A percentile compares a stretch with the other conserved stretches of the same genome.
Evolutionary conservation across 169 alveolate species (phyloP).

Genomic region (Babesia bigemina): DNA sequence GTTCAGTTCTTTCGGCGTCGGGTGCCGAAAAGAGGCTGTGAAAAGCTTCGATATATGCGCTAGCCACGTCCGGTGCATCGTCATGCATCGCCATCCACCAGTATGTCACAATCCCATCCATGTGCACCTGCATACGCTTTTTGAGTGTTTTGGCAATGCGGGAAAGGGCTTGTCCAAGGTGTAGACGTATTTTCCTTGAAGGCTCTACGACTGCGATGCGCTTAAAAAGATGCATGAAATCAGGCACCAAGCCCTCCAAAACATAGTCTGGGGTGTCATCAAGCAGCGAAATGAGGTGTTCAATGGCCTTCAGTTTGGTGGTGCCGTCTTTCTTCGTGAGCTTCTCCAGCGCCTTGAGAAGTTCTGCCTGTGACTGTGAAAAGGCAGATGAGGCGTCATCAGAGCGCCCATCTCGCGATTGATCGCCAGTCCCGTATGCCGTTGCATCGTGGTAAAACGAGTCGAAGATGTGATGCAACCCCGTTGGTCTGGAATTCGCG

Average conservation of each 20-base stretch:
- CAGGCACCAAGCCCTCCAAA: constrained; percentile 38
- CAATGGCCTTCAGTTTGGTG: constrained; percentile 62
- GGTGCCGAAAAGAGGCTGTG: constrained; percentile 42
- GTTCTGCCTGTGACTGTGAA: constrained; percentile 26
- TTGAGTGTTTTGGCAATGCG: constrained; percentile 30
- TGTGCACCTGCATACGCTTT: constrained; percentile 30
- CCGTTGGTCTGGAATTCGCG: constrained; percentile 61
- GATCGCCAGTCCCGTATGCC: neutral
- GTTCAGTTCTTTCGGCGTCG: constrained; percentile 16
- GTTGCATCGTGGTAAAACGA: constrained; percentile 25
- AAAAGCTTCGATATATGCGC: constrained; percentile 34
- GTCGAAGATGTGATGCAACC: constrained; percentile 58
- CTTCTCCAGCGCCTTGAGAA: constrained; percentile 49
- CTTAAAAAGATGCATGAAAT: constrained; percentile 48
- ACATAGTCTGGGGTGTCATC: constrained; percentile 23
- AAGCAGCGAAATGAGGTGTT: constrained; percentile 6
- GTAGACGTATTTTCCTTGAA: constrained; percentile 29
- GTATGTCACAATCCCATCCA: constrained; percentile 38
- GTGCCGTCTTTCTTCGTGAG: constrained; percentile 58
- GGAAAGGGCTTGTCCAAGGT: constrained; percentile 34
- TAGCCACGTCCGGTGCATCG: constrained; percentile 46
- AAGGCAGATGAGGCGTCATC: neutral
- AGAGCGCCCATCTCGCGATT: neutral
- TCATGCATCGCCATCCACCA: constrained; percentile 67
- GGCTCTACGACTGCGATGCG: constrained; percentile 59